Conservation (phyloP, 495 filamentous ascomycete genomes). For the Elasticomyces elasticus region DNA sequence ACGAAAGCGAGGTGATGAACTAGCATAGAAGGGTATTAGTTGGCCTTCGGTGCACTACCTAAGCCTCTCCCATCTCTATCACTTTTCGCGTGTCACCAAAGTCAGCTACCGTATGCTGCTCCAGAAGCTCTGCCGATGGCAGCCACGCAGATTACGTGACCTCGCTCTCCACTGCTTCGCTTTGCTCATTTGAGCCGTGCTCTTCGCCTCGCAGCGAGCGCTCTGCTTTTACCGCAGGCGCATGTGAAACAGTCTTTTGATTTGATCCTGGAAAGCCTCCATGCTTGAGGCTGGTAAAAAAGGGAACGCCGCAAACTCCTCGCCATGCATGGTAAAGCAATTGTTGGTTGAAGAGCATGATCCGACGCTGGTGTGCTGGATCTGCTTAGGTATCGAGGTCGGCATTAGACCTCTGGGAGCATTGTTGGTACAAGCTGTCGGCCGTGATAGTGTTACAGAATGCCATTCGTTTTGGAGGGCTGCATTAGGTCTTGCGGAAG, state of each 20-base stretch:
- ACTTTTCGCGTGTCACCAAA: background rate
- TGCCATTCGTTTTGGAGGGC: conserved; percentile 3
- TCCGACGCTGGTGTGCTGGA: background rate
- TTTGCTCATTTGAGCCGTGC: too few relatives aligned
- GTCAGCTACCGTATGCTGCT: conserved; percentile 2
- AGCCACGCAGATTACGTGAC: too few relatives aligned
- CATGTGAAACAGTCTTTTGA: background rate
- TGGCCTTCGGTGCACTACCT: conserved; percentile 17
- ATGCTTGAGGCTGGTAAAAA: conserved; percentile 14
- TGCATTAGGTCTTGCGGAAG: conserved; percentile 34
- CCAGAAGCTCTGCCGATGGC: background rate
- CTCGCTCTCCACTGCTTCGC: background rate
- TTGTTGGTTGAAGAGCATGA: background rate
- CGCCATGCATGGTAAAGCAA: conserved; percentile 21
- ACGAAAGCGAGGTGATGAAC: background rate
- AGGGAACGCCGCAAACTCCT: conserved; percentile 14
- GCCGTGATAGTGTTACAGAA: conserved; percentile 15
- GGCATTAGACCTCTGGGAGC: conserved; percentile 16
- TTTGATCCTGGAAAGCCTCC: conserved; percentile 9
- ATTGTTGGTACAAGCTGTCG: conserved; percentile 15
- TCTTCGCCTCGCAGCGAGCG: background rate
- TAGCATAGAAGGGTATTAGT: conserved; percentile 25
- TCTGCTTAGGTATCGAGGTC: conserved; percentile 2
- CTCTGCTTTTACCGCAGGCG: background rate
- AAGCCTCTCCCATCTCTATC: conserved; percentile 2